Percentiles rank a stretch among this genome's conserved stretches.
Conservation (phyloP, 208 protist genomes). For the Angomonas deanei region DNA sequence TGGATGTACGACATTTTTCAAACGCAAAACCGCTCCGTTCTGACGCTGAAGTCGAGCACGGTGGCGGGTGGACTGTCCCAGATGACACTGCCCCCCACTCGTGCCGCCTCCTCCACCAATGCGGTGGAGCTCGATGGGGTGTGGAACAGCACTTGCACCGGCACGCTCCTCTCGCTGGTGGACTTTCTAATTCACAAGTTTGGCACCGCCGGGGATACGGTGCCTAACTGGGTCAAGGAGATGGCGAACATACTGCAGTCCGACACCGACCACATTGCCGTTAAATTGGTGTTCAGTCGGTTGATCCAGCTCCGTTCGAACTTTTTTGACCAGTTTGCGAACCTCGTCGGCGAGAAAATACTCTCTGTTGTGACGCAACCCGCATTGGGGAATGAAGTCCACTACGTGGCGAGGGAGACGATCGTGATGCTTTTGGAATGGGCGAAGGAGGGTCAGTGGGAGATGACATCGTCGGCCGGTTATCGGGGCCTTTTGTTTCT, state of each 20-base stretch:
- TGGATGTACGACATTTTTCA: neutral
- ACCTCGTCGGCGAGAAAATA: conserved; percentile 38
- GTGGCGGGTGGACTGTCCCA: neutral
- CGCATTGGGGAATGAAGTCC: conserved; percentile 28
- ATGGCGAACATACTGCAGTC: conserved; percentile 27
- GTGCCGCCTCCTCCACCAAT: neutral
- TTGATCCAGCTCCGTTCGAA: conserved; percentile 39
- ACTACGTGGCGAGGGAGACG: conserved; percentile 82
- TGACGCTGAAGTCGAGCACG: neutral
- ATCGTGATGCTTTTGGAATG: conserved; percentile 44
- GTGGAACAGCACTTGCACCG: conserved; percentile 33
- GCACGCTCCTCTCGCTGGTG: conserved; percentile 20
- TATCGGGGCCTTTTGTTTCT: conserved; percentile 18
- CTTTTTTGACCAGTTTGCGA: conserved; percentile 41
- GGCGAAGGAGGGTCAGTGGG: conserved; percentile 4
- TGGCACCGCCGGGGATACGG: neutral
- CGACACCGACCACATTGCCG: conserved; percentile 21
- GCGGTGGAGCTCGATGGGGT: conserved; percentile 18
- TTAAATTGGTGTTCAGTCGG: conserved; percentile 51
- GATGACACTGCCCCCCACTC: neutral
- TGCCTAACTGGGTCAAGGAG: conserved; percentile 60
- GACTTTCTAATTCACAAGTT: conserved; percentile 28
- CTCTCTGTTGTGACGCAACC: conserved; percentile 23
- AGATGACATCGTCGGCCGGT: neutral
- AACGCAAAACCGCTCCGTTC: neutral